These are phyloP conservation scores for Bipolaris zeicola DNA, from an alignment of 2,329 filamentous ascomycete species.

Conservation along the genomic window DNA sequence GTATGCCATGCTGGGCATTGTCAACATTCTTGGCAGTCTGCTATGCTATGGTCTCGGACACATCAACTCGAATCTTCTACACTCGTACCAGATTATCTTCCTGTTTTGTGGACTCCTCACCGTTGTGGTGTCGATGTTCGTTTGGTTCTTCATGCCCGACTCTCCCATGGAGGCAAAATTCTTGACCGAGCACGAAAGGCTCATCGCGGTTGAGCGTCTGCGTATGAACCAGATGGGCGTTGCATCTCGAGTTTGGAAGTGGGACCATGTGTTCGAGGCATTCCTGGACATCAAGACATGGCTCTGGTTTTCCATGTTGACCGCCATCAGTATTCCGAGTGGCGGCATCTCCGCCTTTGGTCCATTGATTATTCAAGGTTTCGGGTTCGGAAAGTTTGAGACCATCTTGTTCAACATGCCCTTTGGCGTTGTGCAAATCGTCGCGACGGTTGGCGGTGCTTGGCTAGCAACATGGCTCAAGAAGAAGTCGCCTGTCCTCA, in stretches of 20 bases:
- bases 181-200: conserved; percentile 60
- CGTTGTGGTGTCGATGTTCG: conserved; percentile 56
- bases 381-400: conserved; percentile 62
- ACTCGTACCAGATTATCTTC: conserved; percentile 46
- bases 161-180: conserved; percentile 66
- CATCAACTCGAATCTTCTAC: conserved; percentile 55
- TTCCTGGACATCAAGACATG: conserved; percentile 65
- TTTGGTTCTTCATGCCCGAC: conserved; percentile 65
- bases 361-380: conserved; percentile 62
- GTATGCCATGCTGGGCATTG: conserved; percentile 67
- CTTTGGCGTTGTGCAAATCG: conserved; percentile 64
- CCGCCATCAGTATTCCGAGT: conserved; percentile 55
- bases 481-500: conserved; percentile 62
- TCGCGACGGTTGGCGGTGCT: conserved; percentile 64
- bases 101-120: conserved; percentile 53
- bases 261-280: conserved; percentile 61
- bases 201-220: conserved; percentile 63
- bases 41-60: conserved; percentile 65
- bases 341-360: conserved; percentile 66
- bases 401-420: conserved; percentile 67
- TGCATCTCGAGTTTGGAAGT: conserved; percentile 55
- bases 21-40: conserved; percentile 61
- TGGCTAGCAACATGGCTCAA: conserved; percentile 61
- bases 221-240: conserved; percentile 52
- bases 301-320: conserved; percentile 57